phyloP scores from a whole-genome alignment of 495 filamentous ascomycete genomes.

The Sordaria brevicollis region DNA sequence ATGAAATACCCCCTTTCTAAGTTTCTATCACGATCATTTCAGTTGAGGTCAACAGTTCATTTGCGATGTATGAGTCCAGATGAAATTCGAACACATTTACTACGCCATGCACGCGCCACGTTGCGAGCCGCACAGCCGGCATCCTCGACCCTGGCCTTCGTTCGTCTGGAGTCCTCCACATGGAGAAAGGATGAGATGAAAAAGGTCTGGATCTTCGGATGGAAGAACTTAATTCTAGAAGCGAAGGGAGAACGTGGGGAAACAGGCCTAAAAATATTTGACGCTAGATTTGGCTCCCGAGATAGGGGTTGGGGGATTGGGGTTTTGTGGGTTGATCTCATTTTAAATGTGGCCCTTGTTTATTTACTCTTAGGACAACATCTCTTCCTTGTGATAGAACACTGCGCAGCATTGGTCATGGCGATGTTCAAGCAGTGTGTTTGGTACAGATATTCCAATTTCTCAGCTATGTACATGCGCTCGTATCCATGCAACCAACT shows the following conservation, averaged over 20 bases:
- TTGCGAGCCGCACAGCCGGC: neutral
- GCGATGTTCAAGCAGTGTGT: neutral
- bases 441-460: neutral
- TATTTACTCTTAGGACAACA: neutral
- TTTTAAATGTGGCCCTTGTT: neutral
- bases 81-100: neutral
- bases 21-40: neutral
- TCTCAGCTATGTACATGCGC: neutral
- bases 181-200: neutral
- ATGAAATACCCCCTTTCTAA: neutral
- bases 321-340: neutral
- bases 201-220: neutral
- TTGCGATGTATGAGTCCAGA: neutral
- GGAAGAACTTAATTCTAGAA: neutral
- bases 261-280: neutral
- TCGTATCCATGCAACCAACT: neutral
- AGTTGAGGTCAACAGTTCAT: neutral
- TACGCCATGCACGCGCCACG: neutral
- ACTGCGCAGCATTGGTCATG: neutral
- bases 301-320: neutral
- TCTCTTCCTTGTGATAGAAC: neutral
- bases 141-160: neutral
- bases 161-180: neutral
- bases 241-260: neutral
- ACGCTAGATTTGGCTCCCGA: neutral